A percentile compares a stretch with the other conserved stretches of the same genome.
Evolutionary conservation across 257 asterid species (phyloP).

Genomic region (Solanum pimpinellifolium): DNA sequence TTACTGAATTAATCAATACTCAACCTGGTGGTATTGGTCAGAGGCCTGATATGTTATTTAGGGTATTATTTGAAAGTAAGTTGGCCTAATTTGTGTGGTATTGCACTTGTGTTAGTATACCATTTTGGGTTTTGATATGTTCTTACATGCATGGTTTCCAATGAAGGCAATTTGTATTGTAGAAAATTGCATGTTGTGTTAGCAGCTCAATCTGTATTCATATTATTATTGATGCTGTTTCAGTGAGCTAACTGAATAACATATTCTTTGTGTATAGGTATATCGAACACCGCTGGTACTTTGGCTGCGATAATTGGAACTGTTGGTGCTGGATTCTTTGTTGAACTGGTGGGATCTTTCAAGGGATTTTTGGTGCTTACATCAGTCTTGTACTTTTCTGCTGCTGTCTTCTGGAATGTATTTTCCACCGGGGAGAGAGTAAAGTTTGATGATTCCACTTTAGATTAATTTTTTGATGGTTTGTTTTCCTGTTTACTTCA

Average conservation of each 20-base stretch:
- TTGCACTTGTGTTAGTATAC: background rate
- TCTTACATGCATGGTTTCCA: background rate
- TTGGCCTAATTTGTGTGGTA: background rate
- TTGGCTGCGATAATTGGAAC: conserved; percentile 91
- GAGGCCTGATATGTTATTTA: background rate
- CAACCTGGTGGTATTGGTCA: background rate
- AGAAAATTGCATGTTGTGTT: background rate
- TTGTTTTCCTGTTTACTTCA: background rate
- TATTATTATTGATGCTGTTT: conserved; percentile 1
- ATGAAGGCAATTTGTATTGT: background rate
- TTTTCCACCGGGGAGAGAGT: conserved; percentile 85
- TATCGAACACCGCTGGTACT: conserved; percentile 86
- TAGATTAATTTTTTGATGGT: conserved; percentile 2
- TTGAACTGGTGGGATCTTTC: conserved; percentile 80
- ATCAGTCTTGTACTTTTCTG: conserved; percentile 57
- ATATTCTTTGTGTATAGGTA: conserved; percentile 27
- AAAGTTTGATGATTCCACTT: conserved; percentile 46
- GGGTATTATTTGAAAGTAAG: background rate
- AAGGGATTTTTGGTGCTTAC: conserved; percentile 78
- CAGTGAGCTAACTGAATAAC: background rate
- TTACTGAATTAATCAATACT: background rate
- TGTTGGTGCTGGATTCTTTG: conserved; percentile 91
- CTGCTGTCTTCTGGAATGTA: conserved; percentile 58
- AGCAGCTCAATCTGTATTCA: background rate
- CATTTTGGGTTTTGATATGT: background rate